Evolutionary conservation across 345 rosid genomes (phyloP), one percentile per base, ranked within the genome.

Genomic region (Arabidopsis suecica): DNA sequence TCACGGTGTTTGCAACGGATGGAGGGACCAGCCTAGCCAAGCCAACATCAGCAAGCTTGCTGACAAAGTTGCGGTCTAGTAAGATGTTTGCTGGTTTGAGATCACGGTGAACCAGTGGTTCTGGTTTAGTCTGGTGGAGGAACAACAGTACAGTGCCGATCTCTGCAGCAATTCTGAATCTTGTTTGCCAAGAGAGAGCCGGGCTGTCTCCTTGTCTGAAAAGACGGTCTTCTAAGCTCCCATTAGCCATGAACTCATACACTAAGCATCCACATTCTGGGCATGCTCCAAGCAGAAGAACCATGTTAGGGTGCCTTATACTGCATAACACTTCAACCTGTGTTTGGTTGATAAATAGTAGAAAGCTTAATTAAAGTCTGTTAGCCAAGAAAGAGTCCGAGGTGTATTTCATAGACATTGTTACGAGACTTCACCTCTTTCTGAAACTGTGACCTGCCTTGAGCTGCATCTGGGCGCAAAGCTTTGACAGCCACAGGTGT

Each of bases 261-360:
- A 92, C 93, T 71, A 93, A 76, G 83, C 96, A 90, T 36, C 94
- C 94, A 14, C 86, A 87, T 78, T 90, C 94, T 0, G 97, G 91
- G 64, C 97, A 92, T 10, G 96, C 97, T 65, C 97, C 97, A 49
- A 90, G 89, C 37, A 93, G 87, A 23, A 93, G 91, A 40, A 93
- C 98, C 96, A 93, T 90, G 78, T 90, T 84, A 3, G 98, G 98
- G 69, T 93, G 98, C 38, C 96, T 78, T 68, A 93, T 93, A 89
- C 93, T 87, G 82, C 98, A 84, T n/a, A 93, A 60, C 50, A 93
- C 87, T 81, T 93, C 98, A 40, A 92, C 91, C 94, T 91, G 87
- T 64, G 75, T 47, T 61, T 14, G 18, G 64, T 45, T 32, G 30
- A 20, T 40, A 33, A 44, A 44, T 12, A 64, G 20, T 3, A 28